Conservation (phyloP, 2,329 filamentous ascomycete genomes). For the Penicillium digitatum region DNA sequence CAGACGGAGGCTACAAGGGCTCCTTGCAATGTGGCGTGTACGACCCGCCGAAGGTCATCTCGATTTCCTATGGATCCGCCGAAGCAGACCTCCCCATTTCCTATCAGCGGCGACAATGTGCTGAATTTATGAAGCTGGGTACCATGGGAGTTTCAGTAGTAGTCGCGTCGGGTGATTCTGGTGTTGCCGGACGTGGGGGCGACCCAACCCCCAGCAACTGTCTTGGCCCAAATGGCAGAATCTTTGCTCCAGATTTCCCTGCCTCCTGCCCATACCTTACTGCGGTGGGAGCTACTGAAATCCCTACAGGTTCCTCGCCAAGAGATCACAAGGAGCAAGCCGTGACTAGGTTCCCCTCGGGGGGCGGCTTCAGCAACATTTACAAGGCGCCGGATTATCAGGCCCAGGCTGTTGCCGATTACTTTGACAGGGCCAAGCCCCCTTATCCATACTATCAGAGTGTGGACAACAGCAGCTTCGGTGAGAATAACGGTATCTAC, state of each 20-base stretch:
- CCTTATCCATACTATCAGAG: slow-evolving; percentile 32
- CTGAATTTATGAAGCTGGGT: slow-evolving; percentile 50
- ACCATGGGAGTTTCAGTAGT: slow-evolving; percentile 47
- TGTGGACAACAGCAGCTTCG: slow-evolving; percentile 32
- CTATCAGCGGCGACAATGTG: slow-evolving; percentile 41
- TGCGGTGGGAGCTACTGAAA: slow-evolving; percentile 38
- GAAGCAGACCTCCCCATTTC: slow-evolving; percentile 34
- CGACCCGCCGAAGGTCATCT: slow-evolving; percentile 34
- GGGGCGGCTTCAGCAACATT: slow-evolving; percentile 45
- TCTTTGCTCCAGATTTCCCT: slow-evolving; percentile 41
- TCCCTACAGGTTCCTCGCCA: slow-evolving; percentile 30
- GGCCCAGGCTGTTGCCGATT: slow-evolving; percentile 33
- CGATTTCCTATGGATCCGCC: slow-evolving; percentile 35
- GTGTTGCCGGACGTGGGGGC: slow-evolving; percentile 35
- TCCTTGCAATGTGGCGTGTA: slow-evolving; percentile 45
- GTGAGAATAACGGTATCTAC: slow-evolving; percentile 29
- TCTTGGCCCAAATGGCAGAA: slow-evolving; percentile 30
- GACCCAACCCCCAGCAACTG: slow-evolving; percentile 33
- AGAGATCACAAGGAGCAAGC: slow-evolving; percentile 36
- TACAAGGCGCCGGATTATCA: slow-evolving; percentile 42
- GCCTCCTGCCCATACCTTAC: slow-evolving; percentile 36
- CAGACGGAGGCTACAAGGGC: slow-evolving; percentile 41
- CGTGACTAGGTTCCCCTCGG: slow-evolving; percentile 37
- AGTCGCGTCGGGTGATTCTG: slow-evolving; percentile 47
- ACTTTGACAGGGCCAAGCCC: slow-evolving; percentile 29